Evolutionary conservation across 2,329 filamentous ascomycete genomes (phyloP).

Genomic region (Trichoderma endophyticum): DNA sequence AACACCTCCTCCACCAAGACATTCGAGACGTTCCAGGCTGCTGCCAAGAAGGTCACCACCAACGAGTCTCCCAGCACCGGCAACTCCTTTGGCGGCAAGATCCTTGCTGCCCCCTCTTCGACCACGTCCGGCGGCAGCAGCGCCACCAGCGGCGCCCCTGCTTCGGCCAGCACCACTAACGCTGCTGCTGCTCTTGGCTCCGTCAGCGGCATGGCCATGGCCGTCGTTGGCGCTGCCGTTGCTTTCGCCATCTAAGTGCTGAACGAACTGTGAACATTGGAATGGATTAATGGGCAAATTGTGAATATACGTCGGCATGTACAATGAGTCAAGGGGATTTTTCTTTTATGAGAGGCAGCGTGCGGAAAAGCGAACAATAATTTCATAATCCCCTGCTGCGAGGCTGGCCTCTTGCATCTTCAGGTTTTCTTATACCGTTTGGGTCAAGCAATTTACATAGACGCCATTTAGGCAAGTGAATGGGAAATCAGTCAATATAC

Average conservation of each 20-base stretch:
- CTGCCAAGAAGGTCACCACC: neutral
- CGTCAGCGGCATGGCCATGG: slow-evolving; percentile 6
- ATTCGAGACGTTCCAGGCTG: slow-evolving; percentile 7
- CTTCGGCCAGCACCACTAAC: neutral
- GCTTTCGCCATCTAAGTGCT: slow-evolving; percentile 11
- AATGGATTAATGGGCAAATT: neutral
- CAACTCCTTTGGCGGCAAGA: neutral
- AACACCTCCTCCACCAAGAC: slow-evolving; percentile 6
- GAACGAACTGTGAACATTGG: neutral
- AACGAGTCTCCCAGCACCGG: slow-evolving; percentile 9
- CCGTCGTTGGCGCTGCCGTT: slow-evolving; percentile 13
- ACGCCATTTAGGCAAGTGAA: neutral
- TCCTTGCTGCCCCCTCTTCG: neutral
- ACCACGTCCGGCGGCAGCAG: neutral
- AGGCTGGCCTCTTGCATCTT: neutral
- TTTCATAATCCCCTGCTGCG: neutral
- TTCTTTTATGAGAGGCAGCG: neutral
- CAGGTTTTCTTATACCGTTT: neutral
- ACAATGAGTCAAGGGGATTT: neutral
- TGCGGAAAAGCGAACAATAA: slow-evolving; percentile 1
- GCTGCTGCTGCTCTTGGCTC: neutral
- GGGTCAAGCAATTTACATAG: slow-evolving; percentile 7
- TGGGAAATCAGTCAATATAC: neutral
- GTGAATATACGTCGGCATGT: slow-evolving; percentile 3
- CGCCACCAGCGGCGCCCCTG: neutral